Conservation (phyloP, 495 filamentous ascomycete genomes). For the Aspergillus mulundensis region DNA sequence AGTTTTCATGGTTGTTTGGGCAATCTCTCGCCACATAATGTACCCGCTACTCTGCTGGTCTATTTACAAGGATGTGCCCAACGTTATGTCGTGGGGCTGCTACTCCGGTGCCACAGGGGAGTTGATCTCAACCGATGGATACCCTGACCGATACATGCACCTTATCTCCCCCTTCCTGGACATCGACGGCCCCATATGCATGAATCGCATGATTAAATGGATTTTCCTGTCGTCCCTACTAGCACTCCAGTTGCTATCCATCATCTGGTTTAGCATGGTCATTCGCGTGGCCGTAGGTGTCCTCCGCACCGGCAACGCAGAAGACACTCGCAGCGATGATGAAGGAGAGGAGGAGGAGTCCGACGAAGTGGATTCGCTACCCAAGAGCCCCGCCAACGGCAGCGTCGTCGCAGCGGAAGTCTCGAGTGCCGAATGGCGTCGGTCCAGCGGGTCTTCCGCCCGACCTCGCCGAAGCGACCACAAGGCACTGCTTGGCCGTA, state of each 20-base stretch:
- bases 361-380: slow-evolving; percentile 7
- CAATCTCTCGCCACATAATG: slow-evolving; percentile 74
- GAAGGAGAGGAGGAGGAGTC: slow-evolving; percentile 46
- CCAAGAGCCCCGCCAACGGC: slow-evolving; percentile 23
- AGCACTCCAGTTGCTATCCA: slow-evolving; percentile 66
- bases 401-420: slow-evolving; percentile 26
- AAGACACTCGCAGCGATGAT: slow-evolving; percentile 68
- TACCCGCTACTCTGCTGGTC: slow-evolving; percentile 77
- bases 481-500: slow-evolving; percentile 57
- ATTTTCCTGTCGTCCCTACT: slow-evolving; percentile 64
- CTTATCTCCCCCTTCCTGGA: slow-evolving; percentile 60
- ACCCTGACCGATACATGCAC: slow-evolving; percentile 48
- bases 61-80: slow-evolving; percentile 66
- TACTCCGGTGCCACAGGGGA: slow-evolving; percentile 56
- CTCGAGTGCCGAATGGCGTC: slow-evolving; percentile 42
- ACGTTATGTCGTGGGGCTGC: slow-evolving; percentile 62
- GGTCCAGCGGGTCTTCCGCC: slow-evolving; percentile 29
- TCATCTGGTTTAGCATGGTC: slow-evolving; percentile 80
- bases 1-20: slow-evolving; percentile 82
- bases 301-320: slow-evolving; percentile 62
- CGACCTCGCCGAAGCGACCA: slow-evolving; percentile 41
- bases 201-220: slow-evolving; percentile 56
- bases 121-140: slow-evolving; percentile 54
- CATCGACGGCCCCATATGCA: slow-evolving; percentile 62
- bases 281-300: slow-evolving; percentile 65